Evolutionary conservation across 2,329 filamentous ascomycete species (phyloP), one percentile per base, ranked within the genome.

Genomic region (Exophiala spinifera): DNA sequence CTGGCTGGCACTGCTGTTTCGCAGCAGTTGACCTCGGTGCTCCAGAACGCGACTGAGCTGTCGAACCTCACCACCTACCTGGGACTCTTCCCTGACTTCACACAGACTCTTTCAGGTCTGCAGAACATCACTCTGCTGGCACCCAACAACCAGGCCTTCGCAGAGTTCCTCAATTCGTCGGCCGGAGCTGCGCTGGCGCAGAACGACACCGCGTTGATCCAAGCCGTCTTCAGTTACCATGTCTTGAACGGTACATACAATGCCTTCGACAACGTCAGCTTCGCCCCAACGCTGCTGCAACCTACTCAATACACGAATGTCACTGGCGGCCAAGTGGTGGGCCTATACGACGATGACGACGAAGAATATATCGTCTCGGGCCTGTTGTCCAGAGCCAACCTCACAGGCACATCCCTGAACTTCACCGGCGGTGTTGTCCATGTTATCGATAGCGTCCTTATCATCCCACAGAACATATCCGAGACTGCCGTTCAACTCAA

Each of bases 91-190:
- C 55, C 57, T 8, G 51, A 54, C 14, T 52, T 60, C 28, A 49
- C 46, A 1, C 19, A 21, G 11, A 34, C 43, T 3, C 66, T 82
- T 28, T 34, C 45, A 33, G 63, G 61, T 21, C 67, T 74, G 3
- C 61, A 63, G 13, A 81, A 84, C 63, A 72, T 85, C 53, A 86
- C 83, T 5, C 69, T 84, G 34, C 73, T 85, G 4, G 81, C 82
- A 0, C 81, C 81, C 0, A 77, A 72, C 64, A 82, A 84, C 63
- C 64, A 74, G 10, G 81, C 80, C 0, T 71, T 79, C 40, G 49
- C 61, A 19, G 61, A 63, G 11, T 63, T 78, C 37, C 61, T 75
- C 15, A 71, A 72, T 47, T 68, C 64, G 28, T 56, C 63, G 11
- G 60, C 69, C 1, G 67, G 68, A 2, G 61, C 70, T 1, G 52